Conservation (phyloP, 805 yeast species). For the Cyberlindnera meyerae region DNA sequence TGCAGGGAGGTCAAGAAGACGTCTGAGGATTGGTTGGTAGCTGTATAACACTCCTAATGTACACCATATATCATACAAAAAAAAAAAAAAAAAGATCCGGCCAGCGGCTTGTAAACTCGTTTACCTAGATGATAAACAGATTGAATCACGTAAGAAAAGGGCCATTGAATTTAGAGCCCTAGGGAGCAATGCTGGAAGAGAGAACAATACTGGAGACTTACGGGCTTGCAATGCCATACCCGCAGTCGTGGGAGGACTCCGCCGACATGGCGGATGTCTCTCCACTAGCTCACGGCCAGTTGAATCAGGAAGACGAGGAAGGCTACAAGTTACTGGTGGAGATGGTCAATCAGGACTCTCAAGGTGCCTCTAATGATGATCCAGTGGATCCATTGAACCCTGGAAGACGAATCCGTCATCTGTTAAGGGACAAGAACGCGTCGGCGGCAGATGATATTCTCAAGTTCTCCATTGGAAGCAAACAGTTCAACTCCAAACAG, state of each 20-base stretch:
- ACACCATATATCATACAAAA: no score
- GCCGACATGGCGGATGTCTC: slow-evolving; percentile 21
- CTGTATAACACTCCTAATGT: no score
- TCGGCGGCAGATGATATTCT: slow-evolving; percentile 32
- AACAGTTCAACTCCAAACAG: slow-evolving; percentile 51
- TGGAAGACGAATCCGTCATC: slow-evolving; percentile 39
- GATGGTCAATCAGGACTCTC: slow-evolving; percentile 24
- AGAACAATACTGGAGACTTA: slow-evolving; percentile 33
- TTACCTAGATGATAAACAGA: no score
- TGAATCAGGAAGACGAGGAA: slow-evolving; percentile 18
- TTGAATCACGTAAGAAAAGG: no score
- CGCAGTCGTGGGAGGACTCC: slow-evolving; percentile 33
- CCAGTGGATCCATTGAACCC: slow-evolving; percentile 57
- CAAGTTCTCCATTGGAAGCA: slow-evolving; percentile 49
- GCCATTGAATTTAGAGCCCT: no score
- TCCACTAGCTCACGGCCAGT: slow-evolving; percentile 25
- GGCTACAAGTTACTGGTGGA: slow-evolving; percentile 14
- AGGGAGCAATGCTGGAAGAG: slow-evolving; percentile 23
- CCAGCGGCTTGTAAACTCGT: no score
- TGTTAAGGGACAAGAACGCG: slow-evolving; percentile 38
- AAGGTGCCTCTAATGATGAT: slow-evolving; percentile 25
- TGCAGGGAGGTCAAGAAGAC: no score
- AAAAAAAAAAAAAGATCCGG: no score
- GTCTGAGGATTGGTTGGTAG: no score
- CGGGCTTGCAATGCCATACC: slow-evolving; percentile 39